Percentiles rank a stretch among this genome's conserved stretches.
These are phyloP conservation scores for Nidula niveotomentosa DNA, from an alignment of 1,284 basidiomycete genomes.

Conservation along the genomic window DNA sequence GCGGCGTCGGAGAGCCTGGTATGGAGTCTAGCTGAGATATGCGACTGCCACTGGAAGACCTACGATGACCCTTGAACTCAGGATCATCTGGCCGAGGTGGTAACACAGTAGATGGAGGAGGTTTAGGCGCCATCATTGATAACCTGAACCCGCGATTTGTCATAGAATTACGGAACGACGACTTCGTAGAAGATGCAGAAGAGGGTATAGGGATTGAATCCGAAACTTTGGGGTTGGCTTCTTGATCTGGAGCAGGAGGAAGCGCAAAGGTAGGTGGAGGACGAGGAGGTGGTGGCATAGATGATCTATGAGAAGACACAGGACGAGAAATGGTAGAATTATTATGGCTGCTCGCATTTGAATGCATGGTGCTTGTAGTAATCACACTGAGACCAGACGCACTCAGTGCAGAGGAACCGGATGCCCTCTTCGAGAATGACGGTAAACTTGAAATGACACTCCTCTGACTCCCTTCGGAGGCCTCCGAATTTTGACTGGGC, in stretches of 20 bases:
- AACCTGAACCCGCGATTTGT: constrained; percentile 52
- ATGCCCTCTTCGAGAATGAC: constrained; percentile 58
- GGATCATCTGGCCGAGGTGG: constrained; percentile 63
- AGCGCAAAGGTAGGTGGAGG: constrained; percentile 68
- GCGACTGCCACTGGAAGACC: constrained; percentile 37
- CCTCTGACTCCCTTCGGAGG: constrained; percentile 38
- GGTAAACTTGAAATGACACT: constrained; percentile 51
- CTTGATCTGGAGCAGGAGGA: constrained; percentile 57
- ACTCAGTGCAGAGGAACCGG: constrained; percentile 53
- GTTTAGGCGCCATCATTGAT: constrained; percentile 61
- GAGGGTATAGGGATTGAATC: constrained; percentile 18
- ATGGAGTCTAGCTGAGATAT: constrained; percentile 36
- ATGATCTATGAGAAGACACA: constrained; percentile 46
- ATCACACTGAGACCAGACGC: constrained; percentile 48
- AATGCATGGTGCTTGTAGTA: constrained; percentile 44
- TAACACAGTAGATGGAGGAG: constrained; percentile 52
- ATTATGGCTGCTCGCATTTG: constrained; percentile 11
- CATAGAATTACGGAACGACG: constrained; percentile 52
- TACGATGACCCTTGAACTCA: constrained; percentile 23
- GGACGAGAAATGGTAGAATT: constrained; percentile 20
- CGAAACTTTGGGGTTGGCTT: constrained; percentile 8
- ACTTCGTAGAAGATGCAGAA: constrained; percentile 31
- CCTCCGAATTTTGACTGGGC: constrained; percentile 42
- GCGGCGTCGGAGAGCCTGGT: constrained; percentile 40
- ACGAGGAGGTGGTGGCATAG: constrained; percentile 66